Evolutionary conservation across 75 land plant species (phyloP).

Genomic region (Cryptomeria japonica): DNA sequence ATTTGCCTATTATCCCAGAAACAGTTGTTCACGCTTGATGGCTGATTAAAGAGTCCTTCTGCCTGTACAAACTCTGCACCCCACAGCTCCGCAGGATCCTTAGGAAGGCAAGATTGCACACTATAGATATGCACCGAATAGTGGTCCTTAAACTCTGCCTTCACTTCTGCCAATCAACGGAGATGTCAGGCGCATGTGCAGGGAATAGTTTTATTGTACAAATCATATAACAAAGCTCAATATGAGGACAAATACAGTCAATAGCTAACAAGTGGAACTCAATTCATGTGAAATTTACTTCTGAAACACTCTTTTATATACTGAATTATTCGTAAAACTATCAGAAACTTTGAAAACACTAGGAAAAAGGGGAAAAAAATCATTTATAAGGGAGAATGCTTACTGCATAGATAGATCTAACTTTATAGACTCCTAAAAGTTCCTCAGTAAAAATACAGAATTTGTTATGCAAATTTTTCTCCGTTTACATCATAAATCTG

Average conservation of each 20-base stretch:
- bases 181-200: constrained; percentile 1
- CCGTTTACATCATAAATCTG: background rate
- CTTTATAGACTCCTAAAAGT: background rate
- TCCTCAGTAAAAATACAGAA: background rate
- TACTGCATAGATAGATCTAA: background rate
- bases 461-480: background rate
- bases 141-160: constrained; percentile 47
- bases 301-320: background rate
- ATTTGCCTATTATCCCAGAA: constrained; percentile 86
- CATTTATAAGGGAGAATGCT: background rate
- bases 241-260: background rate
- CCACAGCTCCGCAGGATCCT: constrained; percentile 85
- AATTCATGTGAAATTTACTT: background rate
- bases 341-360: background rate
- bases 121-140: constrained; percentile 84
- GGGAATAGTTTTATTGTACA: background rate
- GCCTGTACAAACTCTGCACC: constrained; percentile 82
- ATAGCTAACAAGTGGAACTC: background rate
- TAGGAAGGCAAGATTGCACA: constrained; percentile 82
- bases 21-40: constrained; percentile 64
- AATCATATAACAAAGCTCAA: background rate
- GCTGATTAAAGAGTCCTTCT: constrained; percentile 81
- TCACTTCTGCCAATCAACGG: constrained; percentile 53
- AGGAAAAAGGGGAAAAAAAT: background rate
- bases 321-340: background rate